Base-by-base conservation (phyloP, 306 rosid genomes). In the Geum urbanum region DNA sequence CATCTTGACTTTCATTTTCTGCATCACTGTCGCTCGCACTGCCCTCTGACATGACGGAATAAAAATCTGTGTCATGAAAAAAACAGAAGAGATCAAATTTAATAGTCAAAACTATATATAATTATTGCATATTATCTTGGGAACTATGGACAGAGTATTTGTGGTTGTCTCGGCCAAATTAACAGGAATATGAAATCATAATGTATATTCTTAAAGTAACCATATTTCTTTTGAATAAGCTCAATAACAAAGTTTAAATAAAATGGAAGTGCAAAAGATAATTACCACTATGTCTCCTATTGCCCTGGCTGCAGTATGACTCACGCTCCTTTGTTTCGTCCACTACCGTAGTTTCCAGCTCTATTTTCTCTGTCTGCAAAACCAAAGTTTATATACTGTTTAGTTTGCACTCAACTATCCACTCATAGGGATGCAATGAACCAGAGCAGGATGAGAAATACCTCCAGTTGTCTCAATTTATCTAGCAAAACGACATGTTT, bases 271-370 rank as follows among this genome's bases (percentile, higher is more conserved):
- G 47, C 41, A 51, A 57, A 78, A 67, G 48, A 76, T 32, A 64
- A 84, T 96, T 81, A 94, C 99, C 99, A 63, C 97, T 94, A 76
- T 87, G 87, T 76, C 99, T 84, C 82, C 99, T 72, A 80, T 90
- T 84, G 70, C 90, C 98, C 81, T 90, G 96, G 77, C 87, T 88
- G 55, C 97, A 90, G 69, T 85, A 94, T 71, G 97, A 89, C 72
- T 94, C 97, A 3, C 97, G 97, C 71, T 91, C 99, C 87, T 94
- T 94, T 60, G 99, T 94, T 89, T 94, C 99, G 77, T 94, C 99
- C 65, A 94, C 95, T 37, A 94, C 99, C 70, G 96, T 91, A 72
- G 99, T 74, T 91, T 94, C 99, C 86, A 94, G 76, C 89, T 94
- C 97, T 79, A 94, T 91, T 85, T 94, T 94, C 86, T 94, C 97